Conservation (phyloP, 2,329 filamentous ascomycete genomes). For the Scedosporium minutisporum region DNA sequence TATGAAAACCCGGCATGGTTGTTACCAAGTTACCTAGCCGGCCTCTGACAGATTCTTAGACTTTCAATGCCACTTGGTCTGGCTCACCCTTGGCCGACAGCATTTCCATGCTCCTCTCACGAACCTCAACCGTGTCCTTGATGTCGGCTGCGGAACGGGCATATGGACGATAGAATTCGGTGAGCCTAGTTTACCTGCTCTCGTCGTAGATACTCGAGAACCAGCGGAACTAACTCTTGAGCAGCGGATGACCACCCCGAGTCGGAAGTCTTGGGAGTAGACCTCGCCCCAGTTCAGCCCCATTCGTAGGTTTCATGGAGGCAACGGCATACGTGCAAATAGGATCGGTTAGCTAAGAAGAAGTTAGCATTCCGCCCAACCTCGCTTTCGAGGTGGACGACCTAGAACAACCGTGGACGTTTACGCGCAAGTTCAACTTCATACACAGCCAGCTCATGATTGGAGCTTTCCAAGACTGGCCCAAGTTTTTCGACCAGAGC, state of each 20-base stretch:
- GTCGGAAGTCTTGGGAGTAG: constrained; percentile 25
- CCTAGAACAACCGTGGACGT: constrained; percentile 29
- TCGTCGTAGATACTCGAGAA: too few species aligned
- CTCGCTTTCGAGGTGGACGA: constrained; percentile 36
- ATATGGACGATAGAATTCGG: constrained; percentile 28
- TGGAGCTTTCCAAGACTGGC: constrained; percentile 21
- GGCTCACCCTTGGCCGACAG: constrained; percentile 11
- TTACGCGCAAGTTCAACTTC: constrained; percentile 26
- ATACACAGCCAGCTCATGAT: constrained; percentile 29
- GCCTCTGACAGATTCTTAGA: not conserved
- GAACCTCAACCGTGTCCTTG: constrained; percentile 21
- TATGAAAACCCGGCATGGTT: not conserved
- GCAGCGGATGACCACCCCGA: constrained; percentile 3
- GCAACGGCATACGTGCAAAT: too few species aligned
- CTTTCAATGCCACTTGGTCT: constrained; percentile 4
- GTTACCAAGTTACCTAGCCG: not conserved
- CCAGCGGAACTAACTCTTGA: not conserved
- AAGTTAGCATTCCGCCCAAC: constrained; percentile 33
- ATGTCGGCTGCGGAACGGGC: constrained; percentile 40
- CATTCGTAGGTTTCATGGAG: constrained; percentile 16
- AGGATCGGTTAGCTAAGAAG: too few species aligned
- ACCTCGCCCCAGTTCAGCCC: constrained; percentile 32
- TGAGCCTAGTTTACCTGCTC: not conserved
- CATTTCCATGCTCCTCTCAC: constrained; percentile 8
- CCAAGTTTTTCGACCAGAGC: constrained; percentile 15